These are phyloP conservation scores for Stephanodiscus minutulus DNA, from an alignment of 108 stramenopile species.

Conservation along the genomic window DNA sequence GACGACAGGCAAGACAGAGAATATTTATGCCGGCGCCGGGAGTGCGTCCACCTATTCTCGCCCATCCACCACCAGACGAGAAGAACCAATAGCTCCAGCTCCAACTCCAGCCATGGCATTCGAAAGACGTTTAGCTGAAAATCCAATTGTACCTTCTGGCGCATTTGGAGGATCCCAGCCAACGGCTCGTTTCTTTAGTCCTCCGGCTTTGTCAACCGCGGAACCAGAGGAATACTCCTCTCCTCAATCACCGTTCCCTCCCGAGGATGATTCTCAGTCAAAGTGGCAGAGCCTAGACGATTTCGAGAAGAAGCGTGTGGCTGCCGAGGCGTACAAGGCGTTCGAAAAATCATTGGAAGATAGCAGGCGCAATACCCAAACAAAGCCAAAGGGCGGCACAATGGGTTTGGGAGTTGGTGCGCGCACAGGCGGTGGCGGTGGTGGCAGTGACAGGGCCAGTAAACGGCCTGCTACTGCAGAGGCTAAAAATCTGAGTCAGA, in stretches of 20 bases:
- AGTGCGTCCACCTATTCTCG: slow-evolving; percentile 21
- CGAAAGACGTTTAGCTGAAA: slow-evolving; percentile 31
- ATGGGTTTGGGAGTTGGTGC: slow-evolving; percentile 11
- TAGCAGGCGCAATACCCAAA: slow-evolving; percentile 21
- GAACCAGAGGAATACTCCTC: background rate
- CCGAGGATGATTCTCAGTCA: slow-evolving; percentile 41
- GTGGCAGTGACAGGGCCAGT: slow-evolving; percentile 17
- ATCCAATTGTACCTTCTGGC: slow-evolving; percentile 33
- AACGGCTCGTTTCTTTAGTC: slow-evolving; percentile 46
- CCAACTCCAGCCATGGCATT: slow-evolving; percentile 40
- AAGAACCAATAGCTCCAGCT: slow-evolving; percentile 18
- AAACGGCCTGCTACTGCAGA: slow-evolving; percentile 13
- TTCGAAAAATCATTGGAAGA: slow-evolving; percentile 43
- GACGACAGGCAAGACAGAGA: slow-evolving; percentile 20
- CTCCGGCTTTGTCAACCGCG: slow-evolving; percentile 1
- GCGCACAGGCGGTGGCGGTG: slow-evolving; percentile 12
- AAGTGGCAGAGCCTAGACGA: slow-evolving; percentile 50
- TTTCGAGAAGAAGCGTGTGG: slow-evolving; percentile 46
- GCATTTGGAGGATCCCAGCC: slow-evolving; percentile 51
- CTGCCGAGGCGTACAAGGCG: slow-evolving; percentile 48
- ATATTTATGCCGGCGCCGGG: slow-evolving; percentile 36
- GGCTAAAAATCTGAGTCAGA: slow-evolving; percentile 13
- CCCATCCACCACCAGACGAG: slow-evolving; percentile 2
- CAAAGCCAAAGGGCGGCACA: slow-evolving; percentile 9
- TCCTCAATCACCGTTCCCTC: slow-evolving; percentile 8